These are phyloP conservation scores for Thelephora ganbajun DNA, from an alignment of 768 basidiomycete genomes.

Conservation along the genomic window DNA sequence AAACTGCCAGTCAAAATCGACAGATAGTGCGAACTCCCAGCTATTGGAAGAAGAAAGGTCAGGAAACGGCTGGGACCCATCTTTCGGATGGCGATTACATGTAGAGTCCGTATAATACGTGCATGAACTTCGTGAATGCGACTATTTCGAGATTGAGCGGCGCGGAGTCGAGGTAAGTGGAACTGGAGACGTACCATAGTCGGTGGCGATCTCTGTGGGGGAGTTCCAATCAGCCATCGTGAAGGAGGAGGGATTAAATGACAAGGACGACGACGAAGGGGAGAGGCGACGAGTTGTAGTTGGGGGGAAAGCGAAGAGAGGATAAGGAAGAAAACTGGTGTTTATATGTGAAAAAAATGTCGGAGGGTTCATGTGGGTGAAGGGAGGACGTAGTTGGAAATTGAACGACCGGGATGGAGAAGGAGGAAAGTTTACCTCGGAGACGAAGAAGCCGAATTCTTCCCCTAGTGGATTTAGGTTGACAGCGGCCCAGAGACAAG, in stretches of 20 bases:
- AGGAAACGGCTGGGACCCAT: neutral
- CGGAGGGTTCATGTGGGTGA: no score
- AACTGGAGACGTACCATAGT: constrained; percentile 9
- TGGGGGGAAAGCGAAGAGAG: neutral
- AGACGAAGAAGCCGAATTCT: neutral
- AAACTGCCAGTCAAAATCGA: constrained; percentile 53
- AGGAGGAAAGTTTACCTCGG: constrained; percentile 3
- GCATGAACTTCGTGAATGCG: constrained; percentile 39
- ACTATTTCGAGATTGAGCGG: constrained; percentile 5
- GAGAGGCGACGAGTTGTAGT: neutral
- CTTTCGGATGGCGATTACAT: constrained; percentile 23
- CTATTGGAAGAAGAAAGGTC: constrained; percentile 17
- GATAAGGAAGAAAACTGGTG: constrained; percentile 4
- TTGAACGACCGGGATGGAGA: constrained; percentile 6
- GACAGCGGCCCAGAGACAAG: neutral
- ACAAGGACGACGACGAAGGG: neutral
- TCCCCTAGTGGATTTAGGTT: neutral
- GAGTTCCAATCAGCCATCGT: constrained; percentile 29
- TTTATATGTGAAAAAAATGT: no score
- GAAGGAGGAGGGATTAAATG: neutral
- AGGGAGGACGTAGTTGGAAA: neutral
- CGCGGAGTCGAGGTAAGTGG: neutral
- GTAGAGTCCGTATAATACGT: constrained; percentile 44
- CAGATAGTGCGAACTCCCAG: constrained; percentile 54
- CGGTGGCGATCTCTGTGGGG: constrained; percentile 20